A percentile compares a stretch with the other conserved stretches of the same genome.
phyloP scores from a whole-genome alignment of 2,329 filamentous ascomycete genomes.

The Biscogniauxia sp. region DNA sequence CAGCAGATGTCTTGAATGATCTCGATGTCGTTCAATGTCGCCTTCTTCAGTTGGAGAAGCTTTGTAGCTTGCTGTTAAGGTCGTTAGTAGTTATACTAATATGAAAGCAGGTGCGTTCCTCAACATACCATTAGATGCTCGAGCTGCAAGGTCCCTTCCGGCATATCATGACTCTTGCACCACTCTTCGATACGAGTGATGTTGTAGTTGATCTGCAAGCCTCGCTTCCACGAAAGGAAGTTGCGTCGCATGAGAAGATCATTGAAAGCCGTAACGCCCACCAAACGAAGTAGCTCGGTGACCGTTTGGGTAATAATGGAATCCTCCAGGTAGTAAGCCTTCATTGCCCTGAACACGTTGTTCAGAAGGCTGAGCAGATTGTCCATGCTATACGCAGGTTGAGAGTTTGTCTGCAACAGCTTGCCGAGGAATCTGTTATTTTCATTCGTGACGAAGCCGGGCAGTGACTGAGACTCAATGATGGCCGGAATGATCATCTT shows the following conservation, averaged over 20 bases:
- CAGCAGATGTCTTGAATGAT: constrained; percentile 99
- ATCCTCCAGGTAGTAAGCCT: constrained; percentile 95
- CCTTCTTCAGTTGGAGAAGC: constrained; percentile 96
- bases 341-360: constrained; percentile 98
- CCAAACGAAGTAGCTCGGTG: constrained; percentile 86
- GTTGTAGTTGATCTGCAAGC: constrained; percentile 99
- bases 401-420: constrained; percentile 83
- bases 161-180: constrained; percentile 99
- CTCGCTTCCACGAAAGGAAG: constrained; percentile 98
- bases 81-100: constrained; percentile 25
- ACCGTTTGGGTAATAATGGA: constrained; percentile 94
- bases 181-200: constrained; percentile 99
- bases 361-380: constrained; percentile 94
- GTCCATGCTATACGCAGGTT: constrained; percentile 99
- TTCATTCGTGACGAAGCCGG: constrained; percentile 97
- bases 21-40: constrained; percentile 97
- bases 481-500: constrained; percentile 99
- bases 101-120: constrained; percentile 3
- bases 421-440: constrained; percentile 98
- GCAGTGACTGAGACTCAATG: constrained; percentile 96
- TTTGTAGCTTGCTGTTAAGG: constrained; percentile 83
- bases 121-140: constrained; percentile 88
- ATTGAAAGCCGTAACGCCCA: constrained; percentile 97
- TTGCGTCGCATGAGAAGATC: constrained; percentile 96
- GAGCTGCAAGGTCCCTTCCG: constrained; percentile 92